Percentiles rank a stretch among this genome's conserved stretches.
Evolutionary conservation across 345 rosid species (phyloP).

Genomic region (Camelina sativa): DNA sequence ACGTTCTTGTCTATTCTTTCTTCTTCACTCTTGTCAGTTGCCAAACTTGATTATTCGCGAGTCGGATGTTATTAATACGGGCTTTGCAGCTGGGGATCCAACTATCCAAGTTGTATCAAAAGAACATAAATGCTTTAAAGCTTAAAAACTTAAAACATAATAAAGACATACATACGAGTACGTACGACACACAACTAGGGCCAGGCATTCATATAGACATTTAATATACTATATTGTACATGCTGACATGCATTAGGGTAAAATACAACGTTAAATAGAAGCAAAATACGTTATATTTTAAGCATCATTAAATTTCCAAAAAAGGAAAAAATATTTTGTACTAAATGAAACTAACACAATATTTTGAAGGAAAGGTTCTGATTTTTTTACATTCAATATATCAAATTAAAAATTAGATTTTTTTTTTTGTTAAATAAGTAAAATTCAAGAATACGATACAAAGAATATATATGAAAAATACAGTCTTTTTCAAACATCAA

Average conservation of each 20-base stretch:
- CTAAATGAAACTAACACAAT: too few relatives aligned
- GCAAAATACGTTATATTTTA: too few relatives aligned
- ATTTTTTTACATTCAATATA: too few relatives aligned
- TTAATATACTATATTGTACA: too few relatives aligned
- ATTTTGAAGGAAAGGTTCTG: too few relatives aligned
- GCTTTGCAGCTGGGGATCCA: neutral
- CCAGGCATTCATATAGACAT: neutral
- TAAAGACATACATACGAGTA: neutral
- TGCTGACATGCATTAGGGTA: neutral
- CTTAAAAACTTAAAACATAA: neutral
- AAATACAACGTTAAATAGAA: neutral
- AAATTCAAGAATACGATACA: neutral
- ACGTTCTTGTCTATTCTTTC: too few relatives aligned
- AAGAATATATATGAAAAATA: neutral
- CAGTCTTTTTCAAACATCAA: constrained; percentile 8
- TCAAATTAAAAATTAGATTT: too few relatives aligned
- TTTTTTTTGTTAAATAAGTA: too few relatives aligned
- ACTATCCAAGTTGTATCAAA: neutral
- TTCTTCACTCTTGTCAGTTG: too few relatives aligned
- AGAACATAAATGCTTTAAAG: neutral
- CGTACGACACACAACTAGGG: neutral
- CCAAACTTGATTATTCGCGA: too few relatives aligned
- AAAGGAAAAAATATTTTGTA: too few relatives aligned
- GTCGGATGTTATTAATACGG: neutral
- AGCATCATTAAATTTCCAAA: too few relatives aligned